Evolutionary conservation across 768 basidiomycete species (phyloP), one percentile per base, ranked within the genome.

Genomic region (Mycena haematopus): DNA sequence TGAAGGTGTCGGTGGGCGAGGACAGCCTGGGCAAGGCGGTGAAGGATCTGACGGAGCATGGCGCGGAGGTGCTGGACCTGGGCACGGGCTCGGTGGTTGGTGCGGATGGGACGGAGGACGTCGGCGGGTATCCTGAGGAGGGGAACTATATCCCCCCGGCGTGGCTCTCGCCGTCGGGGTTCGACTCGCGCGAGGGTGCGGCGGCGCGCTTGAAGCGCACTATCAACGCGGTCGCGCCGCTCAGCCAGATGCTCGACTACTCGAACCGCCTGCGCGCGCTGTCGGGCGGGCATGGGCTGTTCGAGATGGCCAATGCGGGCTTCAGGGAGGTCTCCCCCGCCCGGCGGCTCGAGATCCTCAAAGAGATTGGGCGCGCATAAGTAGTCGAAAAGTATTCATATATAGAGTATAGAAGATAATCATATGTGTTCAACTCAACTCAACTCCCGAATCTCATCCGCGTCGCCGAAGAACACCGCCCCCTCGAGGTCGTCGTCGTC

Each of bases 191-290:
- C 27, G 63, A 74, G 24, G 72, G 64, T 27, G 65, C 75, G 45
- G 65, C 75, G 45, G 72, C 72, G 63, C 77, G 75, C 25, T 71
- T 83, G 52, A 90, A 84, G 72, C 83, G 88, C n/a, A 82, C 86
- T n/a, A 78, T 95, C 25, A 75, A 85, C 61, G 92, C 88, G 11
- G 65, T 87, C 31, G 91, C 89, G 21, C 93, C 93, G 2, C 81
- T 95, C n/a, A 91, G 87, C 69, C 84, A 82, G 68, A 89, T 93
- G 84, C 78, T 95, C 21, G 89, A 94, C 73, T 95, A 91, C 68
- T 88, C 91, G 10, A 88, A 80, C 49, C 82, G 92, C 17, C 74
- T 95, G 53, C 88, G 93, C 19, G 89, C 93, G 1, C 74, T 95
- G 38, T 90, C 91, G 1, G 93, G 91, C 50, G 93, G 93, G 4